phyloP scores from a whole-genome alignment of 345 rosid species.

The Acer yangbiense region DNA sequence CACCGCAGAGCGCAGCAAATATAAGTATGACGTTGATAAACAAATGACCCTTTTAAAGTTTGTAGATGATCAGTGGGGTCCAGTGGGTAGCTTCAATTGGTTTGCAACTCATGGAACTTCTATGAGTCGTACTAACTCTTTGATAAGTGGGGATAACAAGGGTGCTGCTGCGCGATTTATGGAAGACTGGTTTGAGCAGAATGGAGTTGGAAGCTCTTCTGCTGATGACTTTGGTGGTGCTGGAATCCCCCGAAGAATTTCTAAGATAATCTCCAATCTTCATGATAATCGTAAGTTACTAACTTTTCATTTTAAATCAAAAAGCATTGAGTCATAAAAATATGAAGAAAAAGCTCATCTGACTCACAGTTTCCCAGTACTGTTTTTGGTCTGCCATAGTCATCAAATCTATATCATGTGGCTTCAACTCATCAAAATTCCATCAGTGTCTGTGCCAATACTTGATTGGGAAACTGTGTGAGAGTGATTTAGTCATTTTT shows the following conservation, averaged over 20 bases:
- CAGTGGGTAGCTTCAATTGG: constrained; percentile 97
- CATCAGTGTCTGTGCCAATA: not conserved
- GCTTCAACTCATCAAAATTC: constrained; percentile 10
- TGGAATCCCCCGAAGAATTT: constrained; percentile 73
- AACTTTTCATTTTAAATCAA: not conserved
- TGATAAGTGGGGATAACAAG: constrained; percentile 98
- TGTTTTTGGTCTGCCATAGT: constrained; percentile 2
- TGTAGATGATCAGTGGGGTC: constrained; percentile 89
- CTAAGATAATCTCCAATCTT: constrained; percentile 52
- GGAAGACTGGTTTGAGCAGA: constrained; percentile 94
- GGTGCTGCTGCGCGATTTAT: constrained; percentile 95
- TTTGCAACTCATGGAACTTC: constrained; percentile 99
- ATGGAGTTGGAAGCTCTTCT: constrained; percentile 33
- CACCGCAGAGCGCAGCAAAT: constrained; percentile 63
- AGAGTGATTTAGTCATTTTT: not conserved
- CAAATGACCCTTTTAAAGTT: constrained; percentile 97
- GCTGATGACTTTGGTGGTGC: constrained; percentile 39
- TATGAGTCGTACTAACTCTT: constrained; percentile 94
- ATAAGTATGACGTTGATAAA: constrained; percentile 84
- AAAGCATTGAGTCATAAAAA: not conserved
- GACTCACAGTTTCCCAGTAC: not conserved
- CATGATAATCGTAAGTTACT: constrained; percentile 57
- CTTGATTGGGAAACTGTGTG: not conserved
- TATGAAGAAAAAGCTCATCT: not conserved
- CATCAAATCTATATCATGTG: constrained; percentile 3